Percentiles rank a stretch among this genome's conserved stretches.
Conservation (phyloP, 805 yeast genomes). For the Scheffersomyces lignosus region DNA sequence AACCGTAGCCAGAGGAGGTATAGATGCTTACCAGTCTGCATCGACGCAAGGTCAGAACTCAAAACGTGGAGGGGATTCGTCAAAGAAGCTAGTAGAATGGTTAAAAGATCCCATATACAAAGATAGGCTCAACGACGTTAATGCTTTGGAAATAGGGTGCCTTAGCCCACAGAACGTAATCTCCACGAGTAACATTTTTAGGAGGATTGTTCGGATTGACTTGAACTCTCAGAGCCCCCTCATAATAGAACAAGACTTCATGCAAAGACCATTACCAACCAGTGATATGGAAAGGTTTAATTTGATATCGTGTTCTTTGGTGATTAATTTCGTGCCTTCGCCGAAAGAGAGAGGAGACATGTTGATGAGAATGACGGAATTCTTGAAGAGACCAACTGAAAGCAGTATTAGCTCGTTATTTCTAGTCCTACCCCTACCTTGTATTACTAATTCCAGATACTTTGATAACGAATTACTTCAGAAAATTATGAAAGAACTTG, state of each 20-base stretch:
- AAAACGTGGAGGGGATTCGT: constrained; percentile 88
- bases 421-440: constrained; percentile 86
- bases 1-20: constrained; percentile 67
- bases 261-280: constrained; percentile 67
- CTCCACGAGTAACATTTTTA: constrained; percentile 56
- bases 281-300: constrained; percentile 50
- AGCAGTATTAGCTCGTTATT: constrained; percentile 49
- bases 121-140: constrained; percentile 8
- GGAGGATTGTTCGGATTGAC: constrained; percentile 64
- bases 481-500: constrained; percentile 56
- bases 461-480: constrained; percentile 46
- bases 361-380: constrained; percentile 60
- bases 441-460: constrained; percentile 81
- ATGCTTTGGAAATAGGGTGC: constrained; percentile 83
- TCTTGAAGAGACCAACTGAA: constrained; percentile 42
- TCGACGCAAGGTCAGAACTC: constrained; percentile 79
- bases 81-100: constrained; percentile 78
- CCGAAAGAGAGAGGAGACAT: constrained; percentile 72
- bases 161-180: constrained; percentile 67
- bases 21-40: constrained; percentile 79
- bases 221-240: constrained; percentile 74
- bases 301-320: constrained; percentile 79
- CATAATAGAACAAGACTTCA: constrained; percentile 78
- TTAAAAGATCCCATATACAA: constrained; percentile 34
- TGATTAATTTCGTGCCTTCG: constrained; percentile 83